Percentiles rank a stretch among this genome's conserved stretches.
phyloP scores from a whole-genome alignment of 495 filamentous ascomycete species.

The Rusavskia elegans region DNA sequence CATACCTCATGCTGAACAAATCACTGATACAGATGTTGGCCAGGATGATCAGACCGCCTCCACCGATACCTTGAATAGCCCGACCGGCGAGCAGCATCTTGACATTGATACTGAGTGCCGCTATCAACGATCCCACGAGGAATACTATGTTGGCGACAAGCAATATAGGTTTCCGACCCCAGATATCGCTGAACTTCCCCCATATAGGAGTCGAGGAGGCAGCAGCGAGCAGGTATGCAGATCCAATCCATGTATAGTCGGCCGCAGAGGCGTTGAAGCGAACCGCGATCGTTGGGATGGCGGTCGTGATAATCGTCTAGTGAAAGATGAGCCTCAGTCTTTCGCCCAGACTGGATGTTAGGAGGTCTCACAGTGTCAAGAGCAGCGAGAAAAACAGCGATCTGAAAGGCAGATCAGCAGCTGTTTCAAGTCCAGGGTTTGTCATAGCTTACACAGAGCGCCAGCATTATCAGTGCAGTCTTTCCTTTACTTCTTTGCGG shows the following conservation, averaged over 20 bases:
- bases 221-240: constrained; percentile 52
- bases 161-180: constrained; percentile 68
- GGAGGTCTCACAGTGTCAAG: constrained; percentile 30
- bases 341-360: not conserved
- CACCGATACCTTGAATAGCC: constrained; percentile 70
- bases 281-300: constrained; percentile 46
- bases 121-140: constrained; percentile 58
- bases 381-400: constrained; percentile 36
- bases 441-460: constrained; percentile 28
- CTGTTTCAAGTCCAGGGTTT: not conserved
- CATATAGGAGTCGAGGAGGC: constrained; percentile 55
- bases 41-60: constrained; percentile 64
- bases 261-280: constrained; percentile 43
- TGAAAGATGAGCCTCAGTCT: not conserved
- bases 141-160: constrained; percentile 58
- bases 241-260: constrained; percentile 67
- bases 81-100: constrained; percentile 61
- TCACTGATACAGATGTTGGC: constrained; percentile 74
- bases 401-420: constrained; percentile 16
- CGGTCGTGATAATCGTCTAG: constrained; percentile 37
- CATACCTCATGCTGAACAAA: constrained; percentile 52
- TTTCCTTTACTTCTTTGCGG: constrained; percentile 31
- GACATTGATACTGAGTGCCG: constrained; percentile 49
- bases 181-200: constrained; percentile 80
- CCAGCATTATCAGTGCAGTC: constrained; percentile 31